Percentiles rank a stretch among this genome's conserved stretches.
Evolutionary conservation across 2,329 filamentous ascomycete genomes (phyloP).

Genomic region (Fusarium tricinctum): DNA sequence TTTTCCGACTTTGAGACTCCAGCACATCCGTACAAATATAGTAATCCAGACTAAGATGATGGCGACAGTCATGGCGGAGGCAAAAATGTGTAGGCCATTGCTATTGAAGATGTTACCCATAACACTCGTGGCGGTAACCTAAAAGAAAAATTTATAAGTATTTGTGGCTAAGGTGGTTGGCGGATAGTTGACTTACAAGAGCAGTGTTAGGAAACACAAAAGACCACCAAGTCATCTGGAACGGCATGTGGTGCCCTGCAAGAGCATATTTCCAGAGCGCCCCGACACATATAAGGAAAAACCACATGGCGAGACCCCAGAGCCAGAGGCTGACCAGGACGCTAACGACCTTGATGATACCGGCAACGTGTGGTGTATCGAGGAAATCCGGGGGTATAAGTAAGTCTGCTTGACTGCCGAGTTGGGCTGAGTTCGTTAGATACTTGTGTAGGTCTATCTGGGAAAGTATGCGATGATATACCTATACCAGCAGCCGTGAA

Average conservation of each 20-base stretch:
- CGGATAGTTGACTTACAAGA: constrained; percentile 57
- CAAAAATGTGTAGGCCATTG: constrained; percentile 73
- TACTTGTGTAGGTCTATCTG: background rate
- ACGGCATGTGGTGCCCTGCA: constrained; percentile 72
- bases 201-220: constrained; percentile 88
- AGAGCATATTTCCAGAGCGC: constrained; percentile 78
- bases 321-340: constrained; percentile 81
- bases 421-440: constrained; percentile 54
- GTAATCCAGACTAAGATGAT: constrained; percentile 77
- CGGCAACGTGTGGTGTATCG: constrained; percentile 58
- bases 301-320: constrained; percentile 87
- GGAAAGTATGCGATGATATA: background rate
- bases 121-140: constrained; percentile 78
- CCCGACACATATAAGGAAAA: constrained; percentile 84
- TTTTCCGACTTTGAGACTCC: constrained; percentile 74
- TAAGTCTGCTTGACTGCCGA: constrained; percentile 59
- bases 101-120: constrained; percentile 74
- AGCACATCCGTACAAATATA: constrained; percentile 78
- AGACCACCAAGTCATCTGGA: constrained; percentile 88
- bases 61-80: constrained; percentile 75
- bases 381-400: constrained; percentile 62
- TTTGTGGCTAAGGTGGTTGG: background rate
- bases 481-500: constrained; percentile 65
- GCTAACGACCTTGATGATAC: constrained; percentile 63
- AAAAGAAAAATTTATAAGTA: constrained; percentile 2